These are phyloP conservation scores for Starmerella vaccinii DNA, from an alignment of 805 yeast genomes.

Conservation along the genomic window DNA sequence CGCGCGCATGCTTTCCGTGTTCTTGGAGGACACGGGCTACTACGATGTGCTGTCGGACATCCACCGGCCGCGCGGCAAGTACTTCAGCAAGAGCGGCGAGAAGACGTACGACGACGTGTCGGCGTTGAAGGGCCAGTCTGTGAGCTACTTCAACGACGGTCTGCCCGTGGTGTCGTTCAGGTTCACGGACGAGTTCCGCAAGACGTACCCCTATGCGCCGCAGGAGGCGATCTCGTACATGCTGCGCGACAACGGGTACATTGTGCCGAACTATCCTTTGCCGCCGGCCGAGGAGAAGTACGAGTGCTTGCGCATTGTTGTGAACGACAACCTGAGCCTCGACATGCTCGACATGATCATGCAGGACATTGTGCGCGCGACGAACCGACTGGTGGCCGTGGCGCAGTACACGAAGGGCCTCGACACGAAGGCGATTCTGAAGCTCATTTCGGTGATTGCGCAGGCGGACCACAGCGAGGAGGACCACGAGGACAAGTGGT, in stretches of 20 bases:
- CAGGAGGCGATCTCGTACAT: conserved; percentile 64
- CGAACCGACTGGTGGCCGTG: conserved; percentile 45
- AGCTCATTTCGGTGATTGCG: conserved; percentile 19
- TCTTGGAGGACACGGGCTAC: conserved; percentile 53
- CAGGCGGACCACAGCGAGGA: conserved; percentile 25
- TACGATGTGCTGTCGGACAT: conserved; percentile 69
- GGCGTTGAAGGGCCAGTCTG: conserved; percentile 8
- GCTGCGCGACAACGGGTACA: conserved; percentile 72
- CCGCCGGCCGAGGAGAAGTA: conserved; percentile 48
- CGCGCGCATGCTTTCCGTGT: conserved; percentile 54
- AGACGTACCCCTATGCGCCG: conserved; percentile 67
- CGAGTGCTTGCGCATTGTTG: conserved; percentile 79
- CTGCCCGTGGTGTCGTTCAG: conserved; percentile 85
- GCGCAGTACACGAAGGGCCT: conserved; percentile 28
- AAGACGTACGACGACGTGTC: conserved; percentile 28
- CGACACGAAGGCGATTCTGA: conserved; percentile 15
- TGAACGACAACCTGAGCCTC: conserved; percentile 56
- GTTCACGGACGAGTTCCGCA: conserved; percentile 47
- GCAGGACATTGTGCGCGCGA: conserved; percentile 46
- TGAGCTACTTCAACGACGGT: conserved; percentile 49
- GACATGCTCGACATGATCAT: conserved; percentile 53
- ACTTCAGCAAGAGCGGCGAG: conserved; percentile 24
- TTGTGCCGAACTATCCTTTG: conserved; percentile 78
- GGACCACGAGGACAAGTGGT: conserved; percentile 28
- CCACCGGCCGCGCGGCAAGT: conserved; percentile 47